phyloP scores from a whole-genome alignment of 495 filamentous ascomycete species.

The Penicillium odoratum region DNA sequence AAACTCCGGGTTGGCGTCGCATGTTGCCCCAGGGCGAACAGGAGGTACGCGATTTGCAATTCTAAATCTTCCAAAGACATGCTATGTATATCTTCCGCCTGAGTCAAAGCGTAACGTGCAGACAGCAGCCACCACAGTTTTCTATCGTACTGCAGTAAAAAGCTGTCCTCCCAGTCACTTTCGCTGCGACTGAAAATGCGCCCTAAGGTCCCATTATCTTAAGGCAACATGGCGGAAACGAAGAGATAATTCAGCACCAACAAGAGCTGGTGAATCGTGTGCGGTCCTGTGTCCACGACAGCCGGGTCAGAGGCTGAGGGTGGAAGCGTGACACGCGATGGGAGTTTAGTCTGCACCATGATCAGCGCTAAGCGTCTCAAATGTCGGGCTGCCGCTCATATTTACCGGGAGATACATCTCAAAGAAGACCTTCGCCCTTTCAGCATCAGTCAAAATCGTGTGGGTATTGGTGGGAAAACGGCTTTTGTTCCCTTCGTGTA shows the following conservation, averaged over 20 bases:
- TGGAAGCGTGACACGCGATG: too few species aligned
- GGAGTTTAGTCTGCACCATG: too few species aligned
- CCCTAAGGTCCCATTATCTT: background rate
- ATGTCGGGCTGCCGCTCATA: background rate
- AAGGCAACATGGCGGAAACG: too few species aligned
- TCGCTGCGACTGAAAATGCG: background rate
- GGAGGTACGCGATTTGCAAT: background rate
- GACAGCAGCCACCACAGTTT: background rate
- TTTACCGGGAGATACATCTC: background rate
- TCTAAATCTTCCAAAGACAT: background rate
- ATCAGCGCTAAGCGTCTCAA: too few species aligned
- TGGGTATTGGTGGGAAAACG: background rate
- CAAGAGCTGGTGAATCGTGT: too few species aligned
- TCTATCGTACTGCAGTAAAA: background rate
- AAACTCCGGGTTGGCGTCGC: background rate
- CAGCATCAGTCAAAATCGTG: background rate
- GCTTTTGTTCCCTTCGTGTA: background rate
- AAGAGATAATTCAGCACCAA: too few species aligned
- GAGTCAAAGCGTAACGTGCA: background rate
- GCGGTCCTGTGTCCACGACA: too few species aligned
- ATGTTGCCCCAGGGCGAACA: background rate
- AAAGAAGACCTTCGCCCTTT: background rate
- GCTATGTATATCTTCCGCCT: background rate
- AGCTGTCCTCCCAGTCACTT: background rate
- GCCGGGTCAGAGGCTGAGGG: too few species aligned